These are phyloP conservation scores for Argentina anserina DNA, from an alignment of 306 rosid species.

Conservation along the genomic window DNA sequence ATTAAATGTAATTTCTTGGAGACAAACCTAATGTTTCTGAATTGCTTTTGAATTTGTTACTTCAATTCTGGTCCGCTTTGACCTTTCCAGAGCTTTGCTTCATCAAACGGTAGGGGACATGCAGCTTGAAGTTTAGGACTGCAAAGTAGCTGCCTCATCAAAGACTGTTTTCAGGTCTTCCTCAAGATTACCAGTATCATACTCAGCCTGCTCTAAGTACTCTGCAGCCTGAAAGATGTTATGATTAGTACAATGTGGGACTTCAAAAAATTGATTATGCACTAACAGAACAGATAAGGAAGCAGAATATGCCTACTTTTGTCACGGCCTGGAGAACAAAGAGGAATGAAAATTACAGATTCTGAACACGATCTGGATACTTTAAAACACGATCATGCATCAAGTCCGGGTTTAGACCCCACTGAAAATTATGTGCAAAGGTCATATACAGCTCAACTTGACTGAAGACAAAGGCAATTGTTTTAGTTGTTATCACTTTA, in stretches of 20 bases:
- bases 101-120: constrained; percentile 66
- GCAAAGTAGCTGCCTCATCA: constrained; percentile 50
- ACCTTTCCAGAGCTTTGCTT: constrained; percentile 69
- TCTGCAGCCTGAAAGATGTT: constrained; percentile 46
- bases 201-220: constrained; percentile 63
- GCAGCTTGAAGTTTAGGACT: constrained; percentile 57
- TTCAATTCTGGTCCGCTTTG: constrained; percentile 61
- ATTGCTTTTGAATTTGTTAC: constrained; percentile 53
- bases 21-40: constrained; percentile 60
- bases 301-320: constrained; percentile 37
- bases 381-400: constrained; percentile 52
- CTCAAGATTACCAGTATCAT: constrained; percentile 44
- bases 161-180: constrained; percentile 56
- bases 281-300: not conserved
- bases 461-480: too few relatives aligned
- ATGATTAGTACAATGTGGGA: not conserved
- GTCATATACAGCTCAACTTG: not conserved
- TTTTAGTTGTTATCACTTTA: too few relatives aligned
- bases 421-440: constrained; percentile 32
- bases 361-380: constrained; percentile 60
- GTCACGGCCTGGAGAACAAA: constrained; percentile 68
- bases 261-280: not conserved
- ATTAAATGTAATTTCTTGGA: not conserved
- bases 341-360: constrained; percentile 56
- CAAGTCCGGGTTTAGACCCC: constrained; percentile 58